Base-by-base conservation (phyloP, 1,284 basidiomycete genomes). In the Leccinum griseonigrum region DNA sequence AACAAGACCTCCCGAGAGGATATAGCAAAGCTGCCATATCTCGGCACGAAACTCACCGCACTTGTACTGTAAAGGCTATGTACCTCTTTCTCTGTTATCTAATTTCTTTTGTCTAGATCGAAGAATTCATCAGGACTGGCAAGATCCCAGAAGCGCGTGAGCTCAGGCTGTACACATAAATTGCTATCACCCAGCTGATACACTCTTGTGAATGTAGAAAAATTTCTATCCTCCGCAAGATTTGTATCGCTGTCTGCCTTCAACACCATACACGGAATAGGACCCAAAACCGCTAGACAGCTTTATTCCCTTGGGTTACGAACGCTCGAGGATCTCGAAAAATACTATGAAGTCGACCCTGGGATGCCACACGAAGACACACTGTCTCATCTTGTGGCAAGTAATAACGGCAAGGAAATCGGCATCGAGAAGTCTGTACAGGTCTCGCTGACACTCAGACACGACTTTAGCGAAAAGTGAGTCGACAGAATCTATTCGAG, bases 241-340 rank as follows among this genome's bases (percentile, higher is more conserved):
- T 91, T 84, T 71, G 73, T 77, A 53, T 73, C 83, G 0, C 78
- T 92, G 3, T 80, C 80, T 0, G 69, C 77, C 0, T 89, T 94
- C 65, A 78, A 81, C n/a, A 78, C 81, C 1, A 76, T 93, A 62
- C 85, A 94, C 58, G 88, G 90, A 7, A 86, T 94, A 38, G 91
- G 91, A 7, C 79, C 89, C 0, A 73, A 77, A n/a, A 88, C 82
- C 2, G 88, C 90, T 3, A 81, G 84, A 5, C 76, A 80, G 40
- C 78, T 91, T 4, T 90, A 86, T 70, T 81, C 81, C 26, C 76
- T 81, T 29, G 86, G 87, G 4, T 72, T 90, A 52, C 81, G 85
- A 52, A 85, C 81, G 0, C 68, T 90, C 14, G 79, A 83, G 5
- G 85, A 91, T 65, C 77, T 92, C 48, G 83, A 87, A 61, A 73